These are phyloP conservation scores for Tetracladium setigerum DNA, from an alignment of 495 filamentous ascomycete species.

Conservation along the genomic window DNA sequence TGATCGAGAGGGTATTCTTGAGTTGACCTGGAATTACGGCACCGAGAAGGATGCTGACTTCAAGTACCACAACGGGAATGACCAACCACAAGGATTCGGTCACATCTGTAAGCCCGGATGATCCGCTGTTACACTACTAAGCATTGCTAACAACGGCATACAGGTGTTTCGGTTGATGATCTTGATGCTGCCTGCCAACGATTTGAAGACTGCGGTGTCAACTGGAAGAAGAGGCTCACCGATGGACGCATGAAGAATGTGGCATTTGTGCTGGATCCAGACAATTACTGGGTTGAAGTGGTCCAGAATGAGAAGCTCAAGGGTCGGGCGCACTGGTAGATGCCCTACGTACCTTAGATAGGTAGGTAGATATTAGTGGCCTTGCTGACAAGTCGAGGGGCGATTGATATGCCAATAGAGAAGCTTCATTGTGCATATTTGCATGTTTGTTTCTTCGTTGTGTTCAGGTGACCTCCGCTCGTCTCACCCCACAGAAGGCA, in stretches of 20 bases:
- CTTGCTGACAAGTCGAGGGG: background rate
- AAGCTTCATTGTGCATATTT: too few relatives aligned
- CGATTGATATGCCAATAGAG: background rate
- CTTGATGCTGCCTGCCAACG: constrained; percentile 76
- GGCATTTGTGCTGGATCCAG: constrained; percentile 90
- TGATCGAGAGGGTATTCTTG: constrained; percentile 73
- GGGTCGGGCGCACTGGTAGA: constrained; percentile 37
- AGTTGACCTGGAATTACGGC: constrained; percentile 95
- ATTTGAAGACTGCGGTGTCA: constrained; percentile 72
- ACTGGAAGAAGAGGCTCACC: constrained; percentile 91
- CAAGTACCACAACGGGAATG: constrained; percentile 89
- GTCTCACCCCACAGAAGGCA: too few relatives aligned
- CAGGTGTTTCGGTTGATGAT: constrained; percentile 82
- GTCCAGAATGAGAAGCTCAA: constrained; percentile 59
- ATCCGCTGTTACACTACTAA: background rate
- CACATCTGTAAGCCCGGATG: constrained; percentile 63
- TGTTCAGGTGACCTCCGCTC: too few relatives aligned
- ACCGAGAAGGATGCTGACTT: constrained; percentile 83
- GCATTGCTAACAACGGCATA: constrained; percentile 19
- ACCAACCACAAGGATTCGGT: constrained; percentile 87
- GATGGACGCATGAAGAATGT: constrained; percentile 91
- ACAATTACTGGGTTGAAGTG: constrained; percentile 88
- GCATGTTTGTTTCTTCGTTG: too few relatives aligned
- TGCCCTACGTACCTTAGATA: too few relatives aligned
- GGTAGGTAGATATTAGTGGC: background rate